Percentiles rank a stretch among this genome's conserved stretches.
These are phyloP conservation scores for Scleromitrula shiraiana DNA, from an alignment of 2,329 filamentous ascomycete genomes.

Conservation along the genomic window DNA sequence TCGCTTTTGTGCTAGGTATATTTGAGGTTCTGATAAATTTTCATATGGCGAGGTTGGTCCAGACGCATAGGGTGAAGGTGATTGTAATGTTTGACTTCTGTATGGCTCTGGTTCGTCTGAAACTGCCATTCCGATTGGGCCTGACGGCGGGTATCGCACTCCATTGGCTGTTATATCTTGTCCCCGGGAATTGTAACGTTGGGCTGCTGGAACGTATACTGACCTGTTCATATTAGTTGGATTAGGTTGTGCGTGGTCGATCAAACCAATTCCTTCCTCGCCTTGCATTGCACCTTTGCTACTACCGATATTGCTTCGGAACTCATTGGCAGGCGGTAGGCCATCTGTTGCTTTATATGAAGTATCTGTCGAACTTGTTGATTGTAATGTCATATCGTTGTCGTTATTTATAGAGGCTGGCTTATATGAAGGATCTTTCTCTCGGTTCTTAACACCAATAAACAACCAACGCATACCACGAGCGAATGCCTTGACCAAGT, in stretches of 20 bases:
- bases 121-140: too few relatives aligned
- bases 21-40: constrained; percentile 12
- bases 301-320: constrained; percentile 24
- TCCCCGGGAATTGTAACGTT: constrained; percentile 25
- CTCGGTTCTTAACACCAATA: constrained; percentile 57
- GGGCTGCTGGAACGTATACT: constrained; percentile 23
- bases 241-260: constrained; percentile 27
- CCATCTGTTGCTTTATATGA: constrained; percentile 16
- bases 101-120: constrained; percentile 17
- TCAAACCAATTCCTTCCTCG: constrained; percentile 26
- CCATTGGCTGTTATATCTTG: constrained; percentile 20
- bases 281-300: constrained; percentile 11
- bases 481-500: constrained; percentile 72
- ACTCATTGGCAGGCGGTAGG: constrained; percentile 28
- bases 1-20: constrained; percentile 17
- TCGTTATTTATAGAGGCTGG: constrained; percentile 10
- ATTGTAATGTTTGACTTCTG: constrained; percentile 15
- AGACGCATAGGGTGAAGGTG: constrained; percentile 7
- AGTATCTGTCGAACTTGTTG: constrained; percentile 7
- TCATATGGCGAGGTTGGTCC: not conserved
- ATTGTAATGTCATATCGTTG: constrained; percentile 19
- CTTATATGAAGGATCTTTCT: constrained; percentile 44
- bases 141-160: constrained; percentile 10
- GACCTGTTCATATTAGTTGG: constrained; percentile 15
- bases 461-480: constrained; percentile 70